A percentile compares a stretch with the other conserved stretches of the same genome.
Conservation (phyloP, 768 basidiomycete species). For the Lactarius sanguifluus region DNA sequence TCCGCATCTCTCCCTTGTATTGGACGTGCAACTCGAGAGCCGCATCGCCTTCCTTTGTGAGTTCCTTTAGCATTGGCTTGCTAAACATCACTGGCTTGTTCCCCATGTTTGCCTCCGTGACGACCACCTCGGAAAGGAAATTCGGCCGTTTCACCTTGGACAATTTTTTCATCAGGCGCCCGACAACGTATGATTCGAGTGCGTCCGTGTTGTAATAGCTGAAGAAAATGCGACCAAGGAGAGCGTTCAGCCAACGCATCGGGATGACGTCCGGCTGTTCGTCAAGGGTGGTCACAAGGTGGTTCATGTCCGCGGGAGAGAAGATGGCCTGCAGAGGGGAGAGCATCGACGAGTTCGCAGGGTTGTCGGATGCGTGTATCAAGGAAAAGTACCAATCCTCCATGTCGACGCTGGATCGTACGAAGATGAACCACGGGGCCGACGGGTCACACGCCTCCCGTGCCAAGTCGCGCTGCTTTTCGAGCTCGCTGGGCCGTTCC, state of each 20-base stretch:
- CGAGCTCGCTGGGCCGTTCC: slow-evolving; percentile 35
- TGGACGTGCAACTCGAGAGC: slow-evolving; percentile 81
- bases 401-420: slow-evolving; percentile 86
- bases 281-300: slow-evolving; percentile 82
- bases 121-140: slow-evolving; percentile 81
- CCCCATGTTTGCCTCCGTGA: slow-evolving; percentile 89
- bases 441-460: slow-evolving; percentile 50
- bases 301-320: slow-evolving; percentile 73
- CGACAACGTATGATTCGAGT: slow-evolving; percentile 83
- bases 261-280: slow-evolving; percentile 94
- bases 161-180: slow-evolving; percentile 89
- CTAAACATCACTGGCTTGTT: slow-evolving; percentile 80
- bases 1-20: slow-evolving; percentile 85
- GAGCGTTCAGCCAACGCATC: slow-evolving; percentile 95
- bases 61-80: slow-evolving; percentile 98
- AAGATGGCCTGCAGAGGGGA: slow-evolving; percentile 65
- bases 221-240: slow-evolving; percentile 91
- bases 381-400: slow-evolving; percentile 95
- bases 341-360: slow-evolving; percentile 61
- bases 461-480: slow-evolving; percentile 38
- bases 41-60: slow-evolving; percentile 92
- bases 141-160: slow-evolving; percentile 86
- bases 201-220: slow-evolving; percentile 82
- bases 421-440: slow-evolving; percentile 92
- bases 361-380: slow-evolving; percentile 67